Evolutionary conservation across 139 green algal genomes (phyloP).

Genomic region (Desmodesmus armatus): DNA sequence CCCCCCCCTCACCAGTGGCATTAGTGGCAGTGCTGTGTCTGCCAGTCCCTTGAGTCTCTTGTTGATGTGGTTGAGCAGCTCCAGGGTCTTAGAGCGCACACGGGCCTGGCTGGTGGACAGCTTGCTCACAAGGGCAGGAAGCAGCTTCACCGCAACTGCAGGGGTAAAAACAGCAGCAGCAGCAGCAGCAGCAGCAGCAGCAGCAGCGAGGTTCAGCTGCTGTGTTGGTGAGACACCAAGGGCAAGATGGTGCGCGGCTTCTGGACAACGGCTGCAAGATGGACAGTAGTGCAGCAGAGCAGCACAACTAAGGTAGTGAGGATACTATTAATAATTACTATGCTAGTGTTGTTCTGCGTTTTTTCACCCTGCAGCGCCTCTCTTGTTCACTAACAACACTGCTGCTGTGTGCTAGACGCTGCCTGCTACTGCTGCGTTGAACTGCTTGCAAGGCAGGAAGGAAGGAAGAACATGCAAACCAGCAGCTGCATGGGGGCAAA

Average conservation of each 20-base stretch:
- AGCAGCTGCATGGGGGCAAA: neutral
- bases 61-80: slow-evolving; percentile 94
- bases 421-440: no score
- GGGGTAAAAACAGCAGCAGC: no score
- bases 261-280: no score
- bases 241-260: neutral
- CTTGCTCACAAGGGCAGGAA: slow-evolving; percentile 30
- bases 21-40: slow-evolving; percentile 79
- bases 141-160: slow-evolving; percentile 32
- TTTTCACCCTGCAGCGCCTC: no score
- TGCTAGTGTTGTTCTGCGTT: no score
- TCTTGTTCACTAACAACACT: no score
- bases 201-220: neutral
- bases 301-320: neutral
- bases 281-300: no score
- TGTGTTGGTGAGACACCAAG: neutral
- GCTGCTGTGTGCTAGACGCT: no score
- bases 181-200: no score
- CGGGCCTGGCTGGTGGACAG: slow-evolving; percentile 8
- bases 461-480: no score
- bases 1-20: slow-evolving; percentile 30
- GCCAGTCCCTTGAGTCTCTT: slow-evolving; percentile 78
- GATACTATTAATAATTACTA: no score
- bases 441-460: no score
- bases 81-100: slow-evolving; percentile 57